Evolutionary conservation across 108 stramenopile species (phyloP).

Genomic region (Nannochloropsis salina): DNA sequence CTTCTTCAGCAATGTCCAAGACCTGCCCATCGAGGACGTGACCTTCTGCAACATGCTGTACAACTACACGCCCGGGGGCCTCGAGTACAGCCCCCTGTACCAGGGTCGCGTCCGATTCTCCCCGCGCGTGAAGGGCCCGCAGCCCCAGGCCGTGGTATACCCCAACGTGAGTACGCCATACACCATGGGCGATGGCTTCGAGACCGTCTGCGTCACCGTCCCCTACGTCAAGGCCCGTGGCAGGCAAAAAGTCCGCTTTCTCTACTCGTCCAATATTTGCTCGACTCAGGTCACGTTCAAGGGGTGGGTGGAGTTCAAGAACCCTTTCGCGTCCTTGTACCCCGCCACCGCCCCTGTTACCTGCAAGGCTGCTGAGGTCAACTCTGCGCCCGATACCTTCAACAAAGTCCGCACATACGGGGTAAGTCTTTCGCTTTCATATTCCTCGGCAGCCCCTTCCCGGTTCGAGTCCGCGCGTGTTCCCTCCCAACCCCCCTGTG

Average conservation of each 20-base stretch:
- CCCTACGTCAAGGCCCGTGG: background rate
- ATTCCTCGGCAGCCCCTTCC: background rate
- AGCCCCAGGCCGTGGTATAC: background rate
- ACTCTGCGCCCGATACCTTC: background rate
- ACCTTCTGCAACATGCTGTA: background rate
- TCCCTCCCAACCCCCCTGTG: no score
- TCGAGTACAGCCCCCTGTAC: background rate
- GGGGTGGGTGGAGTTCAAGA: conserved; percentile 17
- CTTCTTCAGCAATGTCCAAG: background rate
- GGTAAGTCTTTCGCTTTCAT: background rate
- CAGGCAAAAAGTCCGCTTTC: background rate
- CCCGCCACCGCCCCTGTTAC: background rate
- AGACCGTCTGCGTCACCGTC: background rate
- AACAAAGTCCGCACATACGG: background rate
- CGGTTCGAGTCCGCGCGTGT: background rate
- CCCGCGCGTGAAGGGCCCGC: background rate
- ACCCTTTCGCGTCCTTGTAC: background rate
- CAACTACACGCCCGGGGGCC: background rate
- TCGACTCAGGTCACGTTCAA: background rate
- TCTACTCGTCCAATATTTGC: background rate
- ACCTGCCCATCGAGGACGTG: background rate
- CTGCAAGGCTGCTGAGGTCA: background rate
- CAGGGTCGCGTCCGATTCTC: background rate
- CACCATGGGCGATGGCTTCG: background rate
- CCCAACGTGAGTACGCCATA: background rate